These are phyloP conservation scores for Eucalyptus cloeziana DNA, from an alignment of 345 rosid species.

Conservation along the genomic window DNA sequence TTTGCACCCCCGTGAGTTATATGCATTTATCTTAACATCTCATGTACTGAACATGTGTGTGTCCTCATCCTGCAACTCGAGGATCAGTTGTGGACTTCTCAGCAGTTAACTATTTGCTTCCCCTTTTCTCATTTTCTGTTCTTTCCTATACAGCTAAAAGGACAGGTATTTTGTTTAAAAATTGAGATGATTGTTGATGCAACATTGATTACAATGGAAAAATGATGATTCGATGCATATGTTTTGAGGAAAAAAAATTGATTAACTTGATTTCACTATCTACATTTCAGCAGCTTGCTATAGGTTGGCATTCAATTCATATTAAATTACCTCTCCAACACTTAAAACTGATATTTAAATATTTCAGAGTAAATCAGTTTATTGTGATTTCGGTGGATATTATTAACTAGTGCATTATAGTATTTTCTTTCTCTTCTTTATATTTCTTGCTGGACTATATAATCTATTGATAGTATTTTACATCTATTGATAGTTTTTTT, in stretches of 20 bases:
- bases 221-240: not conserved
- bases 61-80: not conserved
- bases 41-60: not conserved
- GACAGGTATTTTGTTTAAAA: not conserved
- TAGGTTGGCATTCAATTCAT: not conserved
- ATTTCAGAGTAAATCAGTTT: not conserved
- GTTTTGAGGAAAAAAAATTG: not conserved
- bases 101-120: not conserved
- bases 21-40: not conserved
- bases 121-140: not conserved
- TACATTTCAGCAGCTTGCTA: not conserved
- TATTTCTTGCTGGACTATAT: not conserved
- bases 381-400: not conserved
- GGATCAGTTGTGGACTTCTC: not conserved
- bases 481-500: not conserved
- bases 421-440: not conserved
- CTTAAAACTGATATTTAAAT: not conserved
- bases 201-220: not conserved
- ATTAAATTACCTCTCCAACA: not conserved
- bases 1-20: conserved; percentile 43
- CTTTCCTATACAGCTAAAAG: not conserved
- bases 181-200: not conserved
- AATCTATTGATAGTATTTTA: not conserved
- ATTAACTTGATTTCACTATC: not conserved
- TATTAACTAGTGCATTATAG: not conserved